phyloP scores from a whole-genome alignment of 805 yeast genomes.

The Pichia exigua region DNA sequence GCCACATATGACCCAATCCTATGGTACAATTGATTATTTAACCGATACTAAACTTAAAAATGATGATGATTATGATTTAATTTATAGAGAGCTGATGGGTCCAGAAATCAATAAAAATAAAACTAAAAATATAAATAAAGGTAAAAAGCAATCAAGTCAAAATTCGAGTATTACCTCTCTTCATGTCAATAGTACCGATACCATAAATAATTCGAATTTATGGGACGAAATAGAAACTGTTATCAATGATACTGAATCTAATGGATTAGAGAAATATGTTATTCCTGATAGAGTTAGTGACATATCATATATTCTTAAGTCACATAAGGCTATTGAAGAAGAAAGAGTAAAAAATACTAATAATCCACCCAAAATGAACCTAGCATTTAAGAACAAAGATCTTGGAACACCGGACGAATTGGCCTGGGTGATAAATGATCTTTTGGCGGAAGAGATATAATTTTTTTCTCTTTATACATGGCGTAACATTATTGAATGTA shows the following conservation, averaged over 20 bases:
- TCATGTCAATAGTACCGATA: neutral
- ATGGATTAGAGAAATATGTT: neutral
- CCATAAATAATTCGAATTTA: neutral
- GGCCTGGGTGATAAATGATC: conserved; percentile 63
- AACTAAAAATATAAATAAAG: neutral
- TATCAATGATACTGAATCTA: neutral
- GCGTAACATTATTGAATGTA: neutral
- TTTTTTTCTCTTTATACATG: neutral
- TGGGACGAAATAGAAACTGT: conserved; percentile 2
- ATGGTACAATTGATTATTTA: conserved; percentile 50
- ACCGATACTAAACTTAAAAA: conserved; percentile 44
- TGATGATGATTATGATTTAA: conserved; percentile 38
- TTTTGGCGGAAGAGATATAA: conserved; percentile 28
- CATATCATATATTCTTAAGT: conserved; percentile 23
- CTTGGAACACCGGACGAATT: conserved; percentile 52
- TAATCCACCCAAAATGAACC: conserved; percentile 10
- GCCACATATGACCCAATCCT: conserved; percentile 63
- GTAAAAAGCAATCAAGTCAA: neutral
- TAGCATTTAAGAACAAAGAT: conserved; percentile 22
- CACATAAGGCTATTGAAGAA: conserved; percentile 2
- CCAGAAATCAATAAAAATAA: neutral
- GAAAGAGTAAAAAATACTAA: neutral
- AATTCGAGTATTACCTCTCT: neutral
- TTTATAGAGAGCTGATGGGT: conserved; percentile 7
- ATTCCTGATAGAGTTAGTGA: conserved; percentile 19